Base-by-base conservation (phyloP, 768 basidiomycete species). In the Rossbeevera mucosa region DNA sequence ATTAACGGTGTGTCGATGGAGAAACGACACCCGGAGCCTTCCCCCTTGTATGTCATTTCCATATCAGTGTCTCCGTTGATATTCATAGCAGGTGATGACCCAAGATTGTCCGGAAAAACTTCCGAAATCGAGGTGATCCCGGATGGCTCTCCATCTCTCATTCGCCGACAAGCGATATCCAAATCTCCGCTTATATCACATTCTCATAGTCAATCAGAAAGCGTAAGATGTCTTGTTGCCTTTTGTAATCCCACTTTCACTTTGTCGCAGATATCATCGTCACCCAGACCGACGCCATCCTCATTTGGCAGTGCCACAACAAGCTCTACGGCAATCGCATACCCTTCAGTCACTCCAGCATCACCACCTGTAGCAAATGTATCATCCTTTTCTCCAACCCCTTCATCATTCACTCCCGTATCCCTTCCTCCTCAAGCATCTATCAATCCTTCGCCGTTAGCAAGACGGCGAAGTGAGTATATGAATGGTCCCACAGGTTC, bases 351-450 rank as follows among this genome's bases (percentile, higher is more conserved):
- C 55, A 71, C 68, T 9, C 68, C 69, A 43, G 59, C 71, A 46
- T 65, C 75, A 44, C 67, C 77, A 6, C 59, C 76, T 54, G 51
- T 63, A 44, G 65, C 73, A 47, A 61, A 65, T 30, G 48, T 61
- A 46, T 75, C 76, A 1, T 71, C 77, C 24, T 75, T 76, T 60
- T 62, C 68, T 52, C 62, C 76, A 18, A 69, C 74, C 9, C 55
- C 75, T 44, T 62, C 70, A 26, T 58, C 65, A 30, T 77, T 77
- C 54, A 68, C 65, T 16, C 54, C 72, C 44, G 72, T 72, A 46
- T 74, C 88, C 0, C 78, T 87, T 0, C 93, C 91, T 11, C 92
- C 93, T 2, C 86, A 83, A 66, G 91, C 90, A 9, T 91, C 92
- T 25, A 84, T 92, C 56, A 91, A 91, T 59, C 83, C 86, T 24